phyloP scores from a whole-genome alignment of 805 yeast species.

The Saccharomycopsis fermentans region DNA sequence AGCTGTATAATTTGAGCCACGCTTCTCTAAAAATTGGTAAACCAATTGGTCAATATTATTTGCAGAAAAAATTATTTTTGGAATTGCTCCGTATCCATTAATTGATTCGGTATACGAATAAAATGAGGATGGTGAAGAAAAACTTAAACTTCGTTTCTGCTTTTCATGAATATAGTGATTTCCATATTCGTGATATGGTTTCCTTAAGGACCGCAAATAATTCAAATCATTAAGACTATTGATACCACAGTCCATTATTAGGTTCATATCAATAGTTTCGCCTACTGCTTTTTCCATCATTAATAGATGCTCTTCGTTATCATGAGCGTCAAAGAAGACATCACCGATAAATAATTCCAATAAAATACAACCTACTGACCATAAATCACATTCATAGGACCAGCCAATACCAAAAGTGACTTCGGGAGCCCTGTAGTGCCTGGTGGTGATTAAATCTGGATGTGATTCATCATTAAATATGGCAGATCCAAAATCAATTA shows the following conservation, averaged over 20 bases:
- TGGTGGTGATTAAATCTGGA: slow-evolving; percentile 81
- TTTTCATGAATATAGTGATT: slow-evolving; percentile 6
- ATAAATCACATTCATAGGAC: slow-evolving; percentile 93
- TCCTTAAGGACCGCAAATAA: neutral
- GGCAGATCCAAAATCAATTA: slow-evolving; percentile 97
- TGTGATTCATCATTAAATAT: slow-evolving; percentile 91
- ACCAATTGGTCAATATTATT: slow-evolving; percentile 4
- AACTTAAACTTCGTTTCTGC: slow-evolving; percentile 2
- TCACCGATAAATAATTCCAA: slow-evolving; percentile 91
- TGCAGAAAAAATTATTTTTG: neutral
- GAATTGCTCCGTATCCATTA: slow-evolving; percentile 15
- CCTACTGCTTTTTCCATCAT: slow-evolving; percentile 82
- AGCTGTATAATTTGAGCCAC: slow-evolving; percentile 5
- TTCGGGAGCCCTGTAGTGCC: slow-evolving; percentile 97
- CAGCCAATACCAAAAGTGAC: slow-evolving; percentile 91
- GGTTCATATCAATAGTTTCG: slow-evolving; percentile 33
- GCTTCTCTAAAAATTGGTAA: slow-evolving; percentile 4
- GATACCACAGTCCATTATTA: slow-evolving; percentile 25
- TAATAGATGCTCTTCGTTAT: slow-evolving; percentile 86
- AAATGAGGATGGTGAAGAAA: neutral
- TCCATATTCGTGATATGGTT: slow-evolving; percentile 12
- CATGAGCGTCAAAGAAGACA: slow-evolving; percentile 90
- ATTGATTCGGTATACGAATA: neutral
- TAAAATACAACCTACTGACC: slow-evolving; percentile 93
- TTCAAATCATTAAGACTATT: neutral